Base-by-base conservation (phyloP, 805 yeast genomes). In the Myxozyma melibiosi region DNA sequence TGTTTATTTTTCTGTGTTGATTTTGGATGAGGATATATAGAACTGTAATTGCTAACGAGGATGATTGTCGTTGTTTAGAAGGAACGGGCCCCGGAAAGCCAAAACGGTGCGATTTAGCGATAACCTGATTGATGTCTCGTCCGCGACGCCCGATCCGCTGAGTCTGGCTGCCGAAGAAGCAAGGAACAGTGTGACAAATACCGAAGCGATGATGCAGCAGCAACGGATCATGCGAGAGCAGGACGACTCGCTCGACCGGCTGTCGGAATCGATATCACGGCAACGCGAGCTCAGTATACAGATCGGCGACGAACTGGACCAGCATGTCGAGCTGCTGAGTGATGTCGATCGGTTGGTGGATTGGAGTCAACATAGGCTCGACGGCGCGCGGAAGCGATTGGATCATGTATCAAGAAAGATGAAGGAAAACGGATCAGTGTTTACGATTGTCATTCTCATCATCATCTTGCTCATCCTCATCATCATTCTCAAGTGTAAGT, bases 311-410 rank as follows among this genome's bases (percentile, higher is more conserved):
- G 78, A 76, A 63, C 66, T 75, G 39, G 70, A 63, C 39, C 54
- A 63, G 44, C 78, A 75, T 42, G 59, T 72, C 37, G 71, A 70
- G 41, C 63, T 74, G 41, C 63, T 75, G 31, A 71, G 68, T 45
- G 76, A 73, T 24, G 70, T 75, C 13, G 78, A 75, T 49, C 63
- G 69, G 16, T 65, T 72, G 45, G 71, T 72, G 22, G 77, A 74
- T 56, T 57, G 70, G 27, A 64, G 74, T 9, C 72, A 68, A 25
- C 50, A 58, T 34, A 65, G 76, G 16, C 65, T 75, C 14, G 67
- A 62, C 40, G 57, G 65, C 13, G 77, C 78, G 8, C 65, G 68
- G 25, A 61, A 64, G 45, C 68, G 75, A 3, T 70, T 74, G 46
- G 71, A 63, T 50, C 57, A 53, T 30, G 73, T 75, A 52, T 73